phyloP scores from a whole-genome alignment of 495 filamentous ascomycete species.

The Pseudevernia furfuracea region DNA sequence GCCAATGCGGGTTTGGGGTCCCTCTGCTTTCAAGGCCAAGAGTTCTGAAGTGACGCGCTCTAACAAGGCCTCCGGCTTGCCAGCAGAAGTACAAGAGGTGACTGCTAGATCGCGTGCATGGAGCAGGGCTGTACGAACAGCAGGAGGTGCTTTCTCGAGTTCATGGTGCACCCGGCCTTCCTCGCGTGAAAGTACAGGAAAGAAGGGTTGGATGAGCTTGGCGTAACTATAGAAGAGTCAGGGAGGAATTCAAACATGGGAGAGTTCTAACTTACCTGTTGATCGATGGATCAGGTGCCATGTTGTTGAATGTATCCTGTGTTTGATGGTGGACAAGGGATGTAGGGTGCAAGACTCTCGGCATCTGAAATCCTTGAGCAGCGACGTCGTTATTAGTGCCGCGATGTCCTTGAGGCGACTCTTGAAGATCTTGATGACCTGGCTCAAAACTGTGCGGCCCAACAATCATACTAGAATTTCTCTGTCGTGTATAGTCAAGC shows the following conservation, averaged over 20 bases:
- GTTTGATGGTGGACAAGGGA: background rate
- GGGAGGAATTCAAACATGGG: background rate
- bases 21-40: slow-evolving; percentile 2
- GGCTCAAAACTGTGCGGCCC: slow-evolving; percentile 32
- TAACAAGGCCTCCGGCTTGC: background rate
- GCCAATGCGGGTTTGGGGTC: background rate
- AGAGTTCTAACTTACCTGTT: background rate
- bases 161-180: slow-evolving; percentile 55
- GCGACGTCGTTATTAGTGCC: background rate
- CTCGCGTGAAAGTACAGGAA: slow-evolving; percentile 64
- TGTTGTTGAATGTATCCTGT: background rate
- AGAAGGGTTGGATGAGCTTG: slow-evolving; percentile 59
- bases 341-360: background rate
- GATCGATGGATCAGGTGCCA: background rate
- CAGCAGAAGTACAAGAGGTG: background rate
- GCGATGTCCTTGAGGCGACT: background rate
- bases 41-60: background rate
- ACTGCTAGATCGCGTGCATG: slow-evolving; percentile 51
- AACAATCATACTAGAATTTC: slow-evolving; percentile 51
- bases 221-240: slow-evolving; percentile 51
- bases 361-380: background rate
- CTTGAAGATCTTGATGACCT: slow-evolving; percentile 15
- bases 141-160: slow-evolving; percentile 51
- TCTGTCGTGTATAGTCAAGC: slow-evolving; percentile 35
- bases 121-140: slow-evolving; percentile 63